A percentile compares a stretch with the other conserved stretches of the same genome.
These are phyloP conservation scores for Kwoniella pini DNA, from an alignment of 768 basidiomycete species.

Conservation along the genomic window DNA sequence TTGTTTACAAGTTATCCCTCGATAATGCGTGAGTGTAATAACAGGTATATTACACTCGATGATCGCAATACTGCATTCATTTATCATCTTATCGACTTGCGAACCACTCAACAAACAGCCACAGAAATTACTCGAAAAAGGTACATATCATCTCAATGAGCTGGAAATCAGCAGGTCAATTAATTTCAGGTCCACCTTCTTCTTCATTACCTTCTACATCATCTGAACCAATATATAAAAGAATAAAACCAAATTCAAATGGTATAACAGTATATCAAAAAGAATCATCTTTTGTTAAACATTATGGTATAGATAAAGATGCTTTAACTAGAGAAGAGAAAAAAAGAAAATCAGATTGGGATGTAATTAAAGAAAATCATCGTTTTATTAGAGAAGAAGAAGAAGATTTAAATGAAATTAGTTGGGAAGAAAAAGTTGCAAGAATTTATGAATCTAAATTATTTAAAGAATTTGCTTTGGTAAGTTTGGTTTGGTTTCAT, in stretches of 20 bases:
- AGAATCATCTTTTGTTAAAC: constrained; percentile 36
- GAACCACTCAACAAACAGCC: too few species aligned
- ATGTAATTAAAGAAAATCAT: constrained; percentile 57
- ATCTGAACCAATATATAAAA: constrained; percentile 10
- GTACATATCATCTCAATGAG: too few species aligned
- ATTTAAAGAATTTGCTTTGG: constrained; percentile 72
- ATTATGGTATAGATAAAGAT: constrained; percentile 26
- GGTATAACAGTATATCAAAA: constrained; percentile 52
- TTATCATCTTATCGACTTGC: too few species aligned
- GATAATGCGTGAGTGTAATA: too few species aligned
- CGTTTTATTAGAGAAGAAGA: constrained; percentile 69
- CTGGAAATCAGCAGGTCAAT: constrained; percentile 33
- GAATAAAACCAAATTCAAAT: constrained; percentile 46
- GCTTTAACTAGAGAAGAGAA: constrained; percentile 3
- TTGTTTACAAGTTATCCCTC: too few species aligned
- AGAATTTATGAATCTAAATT: constrained; percentile 83
- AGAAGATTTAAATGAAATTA: constrained; percentile 51
- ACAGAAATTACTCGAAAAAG: too few species aligned
- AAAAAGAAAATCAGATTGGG: constrained; percentile 54
- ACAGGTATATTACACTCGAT: too few species aligned
- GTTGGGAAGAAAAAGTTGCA: constrained; percentile 85
- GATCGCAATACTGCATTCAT: too few species aligned
- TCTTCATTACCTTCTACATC: background rate
- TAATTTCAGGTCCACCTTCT: constrained; percentile 37
- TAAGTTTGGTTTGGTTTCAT: constrained; percentile 17